Conservation (phyloP, 768 basidiomycete species). For the Tephrocybe sp. region DNA sequence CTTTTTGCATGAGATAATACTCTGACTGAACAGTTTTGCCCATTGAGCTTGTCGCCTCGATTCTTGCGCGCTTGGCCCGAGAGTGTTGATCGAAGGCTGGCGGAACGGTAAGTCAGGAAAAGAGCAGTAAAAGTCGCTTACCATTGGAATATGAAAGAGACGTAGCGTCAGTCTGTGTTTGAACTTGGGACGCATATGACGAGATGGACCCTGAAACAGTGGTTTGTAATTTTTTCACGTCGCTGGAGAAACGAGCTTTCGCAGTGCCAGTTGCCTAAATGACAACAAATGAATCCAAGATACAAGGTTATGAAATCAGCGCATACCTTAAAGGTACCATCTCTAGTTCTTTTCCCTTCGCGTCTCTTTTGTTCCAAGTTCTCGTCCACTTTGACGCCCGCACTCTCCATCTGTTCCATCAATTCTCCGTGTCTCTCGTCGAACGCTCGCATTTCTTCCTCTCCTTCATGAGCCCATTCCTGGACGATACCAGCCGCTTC, state of each 20-base stretch:
- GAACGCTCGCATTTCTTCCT: slow-evolving; percentile 49
- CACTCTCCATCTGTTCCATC: slow-evolving; percentile 38
- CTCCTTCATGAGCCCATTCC: slow-evolving; percentile 54
- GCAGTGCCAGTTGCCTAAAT: slow-evolving; percentile 41
- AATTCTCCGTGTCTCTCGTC: slow-evolving; percentile 47
- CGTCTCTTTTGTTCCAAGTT: slow-evolving; percentile 44
- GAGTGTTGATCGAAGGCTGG: slow-evolving; percentile 62
- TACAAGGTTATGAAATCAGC: not conserved
- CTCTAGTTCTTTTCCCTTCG: slow-evolving; percentile 55
- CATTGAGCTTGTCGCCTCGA: slow-evolving; percentile 57
- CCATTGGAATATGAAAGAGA: slow-evolving; percentile 44
- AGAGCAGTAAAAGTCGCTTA: slow-evolving; percentile 20
- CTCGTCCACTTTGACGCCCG: slow-evolving; percentile 40
- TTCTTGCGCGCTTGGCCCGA: slow-evolving; percentile 65
- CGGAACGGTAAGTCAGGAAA: not conserved
- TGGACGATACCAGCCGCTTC: slow-evolving; percentile 55
- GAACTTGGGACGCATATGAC: slow-evolving; percentile 52
- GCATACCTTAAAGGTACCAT: slow-evolving; percentile 59
- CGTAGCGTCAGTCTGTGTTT: slow-evolving; percentile 46
- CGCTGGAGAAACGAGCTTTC: slow-evolving; percentile 39
- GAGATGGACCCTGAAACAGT: slow-evolving; percentile 46
- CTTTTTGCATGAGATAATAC: slow-evolving; percentile 50
- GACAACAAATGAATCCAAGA: slow-evolving; percentile 1
- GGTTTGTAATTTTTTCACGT: slow-evolving; percentile 43
- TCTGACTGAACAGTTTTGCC: slow-evolving; percentile 50